Evolutionary conservation across 805 yeast species (phyloP).

Genomic region (Candida yuanshanica): DNA sequence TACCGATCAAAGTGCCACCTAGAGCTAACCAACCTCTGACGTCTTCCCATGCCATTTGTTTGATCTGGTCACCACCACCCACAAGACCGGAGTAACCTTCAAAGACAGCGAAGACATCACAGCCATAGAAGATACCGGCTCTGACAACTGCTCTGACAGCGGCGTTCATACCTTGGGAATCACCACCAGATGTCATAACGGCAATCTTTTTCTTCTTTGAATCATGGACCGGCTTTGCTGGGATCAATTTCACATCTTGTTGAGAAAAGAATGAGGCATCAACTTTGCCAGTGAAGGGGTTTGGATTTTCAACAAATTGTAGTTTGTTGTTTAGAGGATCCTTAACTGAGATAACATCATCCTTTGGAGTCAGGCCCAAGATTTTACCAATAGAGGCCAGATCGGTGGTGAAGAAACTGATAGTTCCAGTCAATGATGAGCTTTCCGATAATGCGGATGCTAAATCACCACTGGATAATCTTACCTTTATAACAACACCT

Average conservation of each 20-base stretch:
- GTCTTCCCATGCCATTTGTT: conserved; percentile 84
- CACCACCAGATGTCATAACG: conserved; percentile 98
- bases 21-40: conserved; percentile 89
- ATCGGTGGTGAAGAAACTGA: conserved; percentile 38
- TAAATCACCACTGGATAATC: conserved; percentile 27
- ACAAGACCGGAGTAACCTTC: conserved; percentile 97
- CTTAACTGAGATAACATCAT: conserved; percentile 24
- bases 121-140: conserved; percentile 79
- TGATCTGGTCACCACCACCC: conserved; percentile 73
- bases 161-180: conserved; percentile 98
- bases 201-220: conserved; percentile 53
- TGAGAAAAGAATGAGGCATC: conserved; percentile 14
- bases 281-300: conserved; percentile 13
- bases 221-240: conserved; percentile 1
- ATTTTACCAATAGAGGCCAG: conserved; percentile 24
- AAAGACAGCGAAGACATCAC: conserved; percentile 85
- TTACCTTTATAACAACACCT: conserved; percentile 43
- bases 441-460: conserved; percentile 24
- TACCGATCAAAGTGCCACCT: conserved; percentile 96
- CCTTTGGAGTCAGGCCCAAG: conserved; percentile 12
- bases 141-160: conserved; percentile 93
- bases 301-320: conserved; percentile 26
- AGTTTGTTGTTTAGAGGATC: conserved; percentile 66
- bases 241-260: conserved; percentile 3
- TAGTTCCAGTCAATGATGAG: conserved; percentile 29